phyloP scores from a whole-genome alignment of 2,329 filamentous ascomycete genomes.

The Neurospora sp. region DNA sequence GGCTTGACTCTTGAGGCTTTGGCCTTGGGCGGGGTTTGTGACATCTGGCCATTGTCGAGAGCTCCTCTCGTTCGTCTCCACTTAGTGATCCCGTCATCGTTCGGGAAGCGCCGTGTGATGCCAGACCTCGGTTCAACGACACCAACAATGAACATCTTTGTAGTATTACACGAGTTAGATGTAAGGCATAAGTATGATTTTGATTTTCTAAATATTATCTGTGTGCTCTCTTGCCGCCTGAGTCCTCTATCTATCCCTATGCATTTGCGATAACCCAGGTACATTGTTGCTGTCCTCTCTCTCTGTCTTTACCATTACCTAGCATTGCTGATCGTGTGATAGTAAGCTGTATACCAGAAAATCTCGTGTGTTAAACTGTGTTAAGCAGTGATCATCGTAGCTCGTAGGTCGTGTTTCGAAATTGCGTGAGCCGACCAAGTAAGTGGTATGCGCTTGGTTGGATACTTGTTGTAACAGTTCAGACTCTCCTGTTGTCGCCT shows the following conservation, averaged over 20 bases:
- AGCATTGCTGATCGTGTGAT: neutral
- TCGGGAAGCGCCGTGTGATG: neutral
- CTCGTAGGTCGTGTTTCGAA: neutral
- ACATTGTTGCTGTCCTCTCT: neutral
- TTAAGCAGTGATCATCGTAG: neutral
- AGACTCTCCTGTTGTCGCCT: neutral
- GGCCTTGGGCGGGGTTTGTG: neutral
- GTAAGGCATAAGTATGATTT: neutral
- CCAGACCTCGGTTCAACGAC: neutral
- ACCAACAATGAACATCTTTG: neutral
- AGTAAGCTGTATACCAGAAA: neutral
- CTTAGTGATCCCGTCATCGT: neutral
- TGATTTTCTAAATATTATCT: neutral
- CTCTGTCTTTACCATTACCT: neutral
- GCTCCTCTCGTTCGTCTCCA: neutral
- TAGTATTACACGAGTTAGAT: neutral
- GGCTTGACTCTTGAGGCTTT: neutral
- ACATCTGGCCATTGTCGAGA: neutral
- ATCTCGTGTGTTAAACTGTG: neutral
- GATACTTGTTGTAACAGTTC: neutral
- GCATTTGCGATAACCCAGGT: neutral
- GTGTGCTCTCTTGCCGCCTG: neutral
- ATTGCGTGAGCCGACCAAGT: neutral
- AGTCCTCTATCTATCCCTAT: neutral
- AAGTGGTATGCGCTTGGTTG: neutral